Evolutionary conservation across 371 early-diverging fungal species (phyloP).

Genomic region (Basidiobolus heterosporus): DNA sequence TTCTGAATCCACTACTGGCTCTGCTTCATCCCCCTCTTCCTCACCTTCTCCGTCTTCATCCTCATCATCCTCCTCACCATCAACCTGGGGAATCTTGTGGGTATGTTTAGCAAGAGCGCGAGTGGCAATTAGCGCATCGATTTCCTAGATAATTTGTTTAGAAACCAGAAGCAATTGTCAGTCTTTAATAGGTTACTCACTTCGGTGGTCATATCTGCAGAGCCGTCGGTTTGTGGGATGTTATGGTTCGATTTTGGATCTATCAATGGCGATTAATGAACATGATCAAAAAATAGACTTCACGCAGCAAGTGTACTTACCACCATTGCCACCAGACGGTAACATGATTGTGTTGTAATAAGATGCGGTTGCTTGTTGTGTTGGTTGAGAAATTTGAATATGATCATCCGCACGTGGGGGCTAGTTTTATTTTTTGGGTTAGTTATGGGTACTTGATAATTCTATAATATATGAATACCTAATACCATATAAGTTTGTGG

Average conservation of each 20-base stretch:
- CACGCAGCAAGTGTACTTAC: neutral
- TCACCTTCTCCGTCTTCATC: constrained; percentile 11
- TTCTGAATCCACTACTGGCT: constrained; percentile 34
- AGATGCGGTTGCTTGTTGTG: constrained; percentile 10
- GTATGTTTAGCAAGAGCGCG: constrained; percentile 1
- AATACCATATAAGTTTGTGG: constrained; percentile 14
- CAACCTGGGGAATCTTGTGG: constrained; percentile 23
- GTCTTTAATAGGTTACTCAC: constrained; percentile 4
- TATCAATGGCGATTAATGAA: neutral
- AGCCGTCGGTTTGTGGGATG: constrained; percentile 26
- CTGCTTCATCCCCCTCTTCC: constrained; percentile 13
- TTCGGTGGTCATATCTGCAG: constrained; percentile 8
- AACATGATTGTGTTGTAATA: constrained; percentile 11
- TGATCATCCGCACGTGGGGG: constrained; percentile 10
- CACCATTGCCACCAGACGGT: constrained; percentile 7
- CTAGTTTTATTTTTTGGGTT: too few species aligned
- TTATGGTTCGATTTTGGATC: constrained; percentile 5
- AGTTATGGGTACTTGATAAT: neutral
- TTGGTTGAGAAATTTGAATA: constrained; percentile 11
- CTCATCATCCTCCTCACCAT: constrained; percentile 26
- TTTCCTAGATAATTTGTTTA: constrained; percentile 7
- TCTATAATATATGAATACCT: constrained; percentile 14
- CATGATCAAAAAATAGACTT: constrained; percentile 1
- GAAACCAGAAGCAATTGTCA: constrained; percentile 1
- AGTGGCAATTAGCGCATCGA: constrained; percentile 9